Evolutionary conservation across 441 rosid species (phyloP), one percentile per base, ranked within the genome.

Genomic region (Geranium incanum): DNA sequence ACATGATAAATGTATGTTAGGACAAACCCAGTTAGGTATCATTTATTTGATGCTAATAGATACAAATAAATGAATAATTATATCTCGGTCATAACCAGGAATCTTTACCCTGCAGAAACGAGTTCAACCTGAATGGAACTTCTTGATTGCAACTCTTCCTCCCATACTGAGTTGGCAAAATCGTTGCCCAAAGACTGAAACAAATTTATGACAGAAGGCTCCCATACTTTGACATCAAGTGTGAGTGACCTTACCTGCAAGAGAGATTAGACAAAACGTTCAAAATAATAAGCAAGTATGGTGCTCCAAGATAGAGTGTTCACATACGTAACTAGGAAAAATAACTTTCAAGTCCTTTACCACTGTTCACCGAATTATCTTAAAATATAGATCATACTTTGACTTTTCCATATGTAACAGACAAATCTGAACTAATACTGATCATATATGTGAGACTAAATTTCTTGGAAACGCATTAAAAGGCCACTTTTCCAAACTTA

Each of bases 181-280:
- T 71, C 15, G 65, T 93, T 91, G 64, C 98, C 97, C 75, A 93
- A 78, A 70, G 97, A 85, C 60, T 88, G 91, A 84, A 93, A 91
- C 74, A 91, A 75, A 71, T 78, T 84, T 83, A 93, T 72, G 19
- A 93, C 87, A 19, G 91, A 91, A 48, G 94, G 92, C 73, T 93
- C 97, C 97, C 97, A 91, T 67, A 86, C 94, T 84, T 88, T 91
- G 67, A 95, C 93, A 78, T 95, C 98, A 76, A 92, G 99, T n/a
- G 90, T 92, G 72, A 95, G 86, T 43, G 99, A 92, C 73, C 99
- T 89, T 77, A 95, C 97, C 99, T 92, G 88, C 77, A 80, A 72
- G 73, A 70, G 50, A 65, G 45, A 72, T 72, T 80, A 81, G 55
- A 66, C 33, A 60, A 21, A 18, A 48, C 57, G n/a, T 48, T 48